phyloP scores from a whole-genome alignment of 345 rosid genomes.

The Triadica sebifera region DNA sequence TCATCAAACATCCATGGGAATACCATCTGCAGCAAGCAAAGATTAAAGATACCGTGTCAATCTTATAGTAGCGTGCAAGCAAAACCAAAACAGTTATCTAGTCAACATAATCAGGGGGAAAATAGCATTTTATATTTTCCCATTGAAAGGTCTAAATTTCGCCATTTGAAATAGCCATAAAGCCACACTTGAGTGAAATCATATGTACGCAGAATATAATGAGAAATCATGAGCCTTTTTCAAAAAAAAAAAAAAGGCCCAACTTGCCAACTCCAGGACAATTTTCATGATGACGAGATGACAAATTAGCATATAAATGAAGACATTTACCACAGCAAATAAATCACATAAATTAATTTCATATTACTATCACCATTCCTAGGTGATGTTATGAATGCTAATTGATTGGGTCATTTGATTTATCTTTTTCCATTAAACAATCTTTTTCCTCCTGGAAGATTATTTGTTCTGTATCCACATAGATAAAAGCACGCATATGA shows the following conservation, averaged over 20 bases:
- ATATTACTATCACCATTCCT: background rate
- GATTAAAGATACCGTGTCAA: background rate
- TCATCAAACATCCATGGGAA: constrained; percentile 96
- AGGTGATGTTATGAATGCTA: background rate
- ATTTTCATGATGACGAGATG: background rate
- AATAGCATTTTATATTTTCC: background rate
- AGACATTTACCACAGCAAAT: background rate
- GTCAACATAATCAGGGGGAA: background rate
- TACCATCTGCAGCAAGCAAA: constrained; percentile 48
- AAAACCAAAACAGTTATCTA: background rate
- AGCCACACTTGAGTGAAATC: background rate
- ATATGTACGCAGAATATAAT: background rate
- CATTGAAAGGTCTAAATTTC: background rate
- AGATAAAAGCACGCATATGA: background rate
- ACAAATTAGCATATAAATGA: background rate
- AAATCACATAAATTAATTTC: background rate
- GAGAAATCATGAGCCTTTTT: background rate
- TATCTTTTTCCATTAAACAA: background rate
- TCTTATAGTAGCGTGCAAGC: background rate
- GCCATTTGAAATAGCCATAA: background rate
- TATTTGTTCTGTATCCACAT: background rate
- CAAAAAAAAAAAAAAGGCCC: background rate
- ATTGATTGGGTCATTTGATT: background rate
- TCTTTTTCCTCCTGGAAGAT: background rate
- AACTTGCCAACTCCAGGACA: background rate